Conservation (phyloP, 176 grass and related monocot species). For the Poa annua region DNA sequence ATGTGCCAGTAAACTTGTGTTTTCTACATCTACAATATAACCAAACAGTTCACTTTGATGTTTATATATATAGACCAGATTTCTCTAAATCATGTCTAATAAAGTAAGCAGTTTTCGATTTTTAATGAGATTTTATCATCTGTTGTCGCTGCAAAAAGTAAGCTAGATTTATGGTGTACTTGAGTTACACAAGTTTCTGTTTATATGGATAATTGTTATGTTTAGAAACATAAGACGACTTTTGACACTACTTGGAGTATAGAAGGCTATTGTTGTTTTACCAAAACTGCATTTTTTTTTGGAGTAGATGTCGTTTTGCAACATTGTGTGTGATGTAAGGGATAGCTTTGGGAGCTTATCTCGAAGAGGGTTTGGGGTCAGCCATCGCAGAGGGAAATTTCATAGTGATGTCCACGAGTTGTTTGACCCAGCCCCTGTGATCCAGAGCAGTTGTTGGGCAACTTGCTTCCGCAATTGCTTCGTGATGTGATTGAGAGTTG, state of each 20-base stretch:
- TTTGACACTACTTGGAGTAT: conserved; percentile 11
- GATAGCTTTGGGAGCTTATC: conserved; percentile 68
- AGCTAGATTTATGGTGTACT: too few relatives aligned
- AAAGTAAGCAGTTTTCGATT: too few relatives aligned
- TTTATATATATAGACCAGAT: too few relatives aligned
- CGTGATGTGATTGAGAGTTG: conserved; percentile 67
- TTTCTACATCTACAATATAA: too few relatives aligned
- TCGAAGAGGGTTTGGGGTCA: conserved; percentile 62
- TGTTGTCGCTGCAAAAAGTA: too few relatives aligned
- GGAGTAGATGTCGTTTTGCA: conserved; percentile 68
- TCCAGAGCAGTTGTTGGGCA: conserved; percentile 71
- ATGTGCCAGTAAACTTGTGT: too few relatives aligned
- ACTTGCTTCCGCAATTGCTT: conserved; percentile 69
- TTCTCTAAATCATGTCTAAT: too few relatives aligned
- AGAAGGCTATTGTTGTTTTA: conserved; percentile 39
- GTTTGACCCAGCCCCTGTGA: conserved; percentile 52
- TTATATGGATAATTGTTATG: too few relatives aligned
- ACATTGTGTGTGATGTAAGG: conserved; percentile 66
- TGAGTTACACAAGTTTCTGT: too few relatives aligned
- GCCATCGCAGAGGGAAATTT: conserved; percentile 60
- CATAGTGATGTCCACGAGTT: conserved; percentile 73
- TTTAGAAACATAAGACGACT: too few relatives aligned
- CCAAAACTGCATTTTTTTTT: conserved; percentile 8
- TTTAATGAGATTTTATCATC: too few relatives aligned
- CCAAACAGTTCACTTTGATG: too few relatives aligned